Evolutionary conservation across 1,284 basidiomycete genomes (phyloP).

Genomic region (Schizophyllum commune): DNA sequence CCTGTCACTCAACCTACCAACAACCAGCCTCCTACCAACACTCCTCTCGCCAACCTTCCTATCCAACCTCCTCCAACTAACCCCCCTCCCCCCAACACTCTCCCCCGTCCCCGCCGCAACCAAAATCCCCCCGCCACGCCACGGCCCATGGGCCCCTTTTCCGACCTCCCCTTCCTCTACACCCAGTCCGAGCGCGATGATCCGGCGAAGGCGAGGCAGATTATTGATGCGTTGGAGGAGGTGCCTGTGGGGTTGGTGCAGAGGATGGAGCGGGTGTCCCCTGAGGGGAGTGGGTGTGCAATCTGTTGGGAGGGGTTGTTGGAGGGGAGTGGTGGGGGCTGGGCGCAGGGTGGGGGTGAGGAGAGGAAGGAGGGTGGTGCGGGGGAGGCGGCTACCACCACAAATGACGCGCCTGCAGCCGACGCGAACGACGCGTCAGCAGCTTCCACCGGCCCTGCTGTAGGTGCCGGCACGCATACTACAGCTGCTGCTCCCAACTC

Average conservation of each 20-base stretch:
- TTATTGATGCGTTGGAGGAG: constrained; percentile 55
- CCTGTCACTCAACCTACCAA: too few relatives aligned
- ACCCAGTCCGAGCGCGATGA: constrained; percentile 45
- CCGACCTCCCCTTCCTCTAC: too few relatives aligned
- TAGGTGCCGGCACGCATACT: constrained; percentile 7
- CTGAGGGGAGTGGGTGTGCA: constrained; percentile 46
- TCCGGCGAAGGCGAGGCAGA: constrained; percentile 51
- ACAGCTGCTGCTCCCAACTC: constrained; percentile 10
- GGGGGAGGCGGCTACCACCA: constrained; percentile 9
- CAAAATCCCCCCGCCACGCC: too few relatives aligned
- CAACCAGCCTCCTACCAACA: too few relatives aligned
- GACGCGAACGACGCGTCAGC: too few relatives aligned
- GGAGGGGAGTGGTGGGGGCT: constrained; percentile 39
- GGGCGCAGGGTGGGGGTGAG: too few relatives aligned
- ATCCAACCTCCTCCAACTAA: too few relatives aligned
- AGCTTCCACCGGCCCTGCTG: not conserved
- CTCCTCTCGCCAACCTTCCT: too few relatives aligned
- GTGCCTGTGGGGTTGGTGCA: constrained; percentile 61
- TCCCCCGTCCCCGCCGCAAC: too few relatives aligned
- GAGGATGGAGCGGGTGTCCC: constrained; percentile 49
- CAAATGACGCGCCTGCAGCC: constrained; percentile 16
- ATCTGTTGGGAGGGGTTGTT: constrained; percentile 68
- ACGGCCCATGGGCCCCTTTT: too few relatives aligned
- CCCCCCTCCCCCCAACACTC: too few relatives aligned
- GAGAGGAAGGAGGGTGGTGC: too few relatives aligned